Percentiles rank a stretch among this genome's conserved stretches.
phyloP scores from a whole-genome alignment of 805 yeast genomes.

The Pichia californica region DNA sequence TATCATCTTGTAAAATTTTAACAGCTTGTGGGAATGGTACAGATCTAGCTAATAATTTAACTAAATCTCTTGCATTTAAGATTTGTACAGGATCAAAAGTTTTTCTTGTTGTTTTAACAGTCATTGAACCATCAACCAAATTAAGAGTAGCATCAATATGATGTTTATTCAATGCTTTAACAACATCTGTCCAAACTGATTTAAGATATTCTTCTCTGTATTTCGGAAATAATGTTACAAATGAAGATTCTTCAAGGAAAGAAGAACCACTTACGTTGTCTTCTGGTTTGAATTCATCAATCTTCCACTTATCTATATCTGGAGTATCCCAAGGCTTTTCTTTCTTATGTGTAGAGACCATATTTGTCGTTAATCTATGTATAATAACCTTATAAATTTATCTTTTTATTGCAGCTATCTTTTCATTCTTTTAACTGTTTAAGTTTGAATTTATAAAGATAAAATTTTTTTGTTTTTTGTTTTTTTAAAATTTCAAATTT shows the following conservation, averaged over 20 bases:
- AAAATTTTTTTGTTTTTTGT: too few relatives aligned
- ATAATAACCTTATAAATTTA: too few relatives aligned
- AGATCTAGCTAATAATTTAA: slow-evolving; percentile 87
- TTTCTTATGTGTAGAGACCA: slow-evolving; percentile 90
- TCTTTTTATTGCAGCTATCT: too few relatives aligned
- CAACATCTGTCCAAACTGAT: slow-evolving; percentile 90
- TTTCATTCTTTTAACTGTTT: too few relatives aligned
- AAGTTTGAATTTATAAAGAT: too few relatives aligned
- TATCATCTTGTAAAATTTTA: slow-evolving; percentile 83
- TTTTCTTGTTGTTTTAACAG: slow-evolving; percentile 91
- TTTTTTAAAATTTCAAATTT: too few relatives aligned
- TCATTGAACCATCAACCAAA: slow-evolving; percentile 95
- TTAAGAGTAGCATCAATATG: slow-evolving; percentile 81
- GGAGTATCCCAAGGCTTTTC: slow-evolving; percentile 99
- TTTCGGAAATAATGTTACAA: slow-evolving; percentile 92
- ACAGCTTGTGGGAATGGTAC: slow-evolving; percentile 97
- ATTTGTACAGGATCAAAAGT: slow-evolving; percentile 93
- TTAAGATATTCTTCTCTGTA: slow-evolving; percentile 88
- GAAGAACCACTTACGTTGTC: slow-evolving; percentile 83
- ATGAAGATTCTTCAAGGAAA: slow-evolving; percentile 92
- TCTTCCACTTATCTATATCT: slow-evolving; percentile 88
- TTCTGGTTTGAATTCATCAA: slow-evolving; percentile 83
- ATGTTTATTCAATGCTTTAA: slow-evolving; percentile 65
- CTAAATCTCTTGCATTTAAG: slow-evolving; percentile 89
- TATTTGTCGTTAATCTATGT: slow-evolving; percentile 29